These are phyloP conservation scores for Triticum dicoccoides DNA, from an alignment of 176 grass and related monocot species.

Conservation along the genomic window DNA sequence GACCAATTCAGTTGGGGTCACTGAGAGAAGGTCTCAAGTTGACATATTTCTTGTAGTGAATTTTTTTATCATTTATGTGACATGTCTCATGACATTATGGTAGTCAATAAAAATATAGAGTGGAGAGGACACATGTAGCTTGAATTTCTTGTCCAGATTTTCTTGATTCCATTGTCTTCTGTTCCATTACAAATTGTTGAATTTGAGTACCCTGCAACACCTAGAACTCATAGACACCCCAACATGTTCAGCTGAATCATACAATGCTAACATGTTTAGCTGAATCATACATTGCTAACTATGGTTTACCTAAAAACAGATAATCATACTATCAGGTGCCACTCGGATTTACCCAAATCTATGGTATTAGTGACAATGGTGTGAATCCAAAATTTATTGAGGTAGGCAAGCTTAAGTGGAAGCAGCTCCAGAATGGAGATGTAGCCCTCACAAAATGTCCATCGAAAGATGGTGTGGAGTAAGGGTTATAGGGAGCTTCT, in stretches of 20 bases:
- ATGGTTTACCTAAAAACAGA: conserved; percentile 21
- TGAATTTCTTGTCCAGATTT: too few species aligned
- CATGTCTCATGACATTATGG: background rate
- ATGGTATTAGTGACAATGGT: conserved; percentile 84
- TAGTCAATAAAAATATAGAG: background rate
- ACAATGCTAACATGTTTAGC: background rate
- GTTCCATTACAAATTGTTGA: too few species aligned
- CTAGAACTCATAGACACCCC: too few species aligned
- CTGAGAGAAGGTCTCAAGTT: too few species aligned
- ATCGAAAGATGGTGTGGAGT: conserved; percentile 97
- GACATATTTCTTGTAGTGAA: too few species aligned
- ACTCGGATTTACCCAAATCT: conserved; percentile 81
- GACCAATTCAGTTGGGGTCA: too few species aligned
- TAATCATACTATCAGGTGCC: conserved; percentile 84
- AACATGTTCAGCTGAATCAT: too few species aligned
- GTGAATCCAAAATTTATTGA: conserved; percentile 95
- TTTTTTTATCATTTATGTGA: background rate
- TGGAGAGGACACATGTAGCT: too few species aligned
- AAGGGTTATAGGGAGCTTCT: conserved; percentile 89
- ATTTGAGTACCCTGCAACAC: too few species aligned
- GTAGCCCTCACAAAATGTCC: conserved; percentile 60
- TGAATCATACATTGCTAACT: background rate
- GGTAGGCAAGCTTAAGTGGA: conserved; percentile 66
- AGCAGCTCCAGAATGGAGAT: conserved; percentile 63
- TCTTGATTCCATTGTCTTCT: too few species aligned